Percentiles rank a stretch among this genome's conserved stretches.
phyloP scores from a whole-genome alignment of 2,329 filamentous ascomycete genomes.

The Amesomyces nigricolor region DNA sequence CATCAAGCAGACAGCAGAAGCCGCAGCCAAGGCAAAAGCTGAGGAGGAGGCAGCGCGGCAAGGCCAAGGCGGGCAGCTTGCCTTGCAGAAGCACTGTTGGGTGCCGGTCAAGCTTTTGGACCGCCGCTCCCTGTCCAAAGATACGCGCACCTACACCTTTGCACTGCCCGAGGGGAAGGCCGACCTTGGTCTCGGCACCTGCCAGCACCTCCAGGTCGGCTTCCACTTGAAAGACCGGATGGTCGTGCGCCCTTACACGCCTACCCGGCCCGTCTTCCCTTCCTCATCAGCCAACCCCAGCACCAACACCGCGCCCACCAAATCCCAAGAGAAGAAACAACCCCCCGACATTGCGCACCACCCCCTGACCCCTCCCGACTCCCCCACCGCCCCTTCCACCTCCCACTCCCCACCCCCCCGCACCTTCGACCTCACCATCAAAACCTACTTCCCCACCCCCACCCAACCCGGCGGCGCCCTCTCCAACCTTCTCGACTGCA shows the following conservation, averaged over 20 bases:
- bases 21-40: conserved; percentile 34
- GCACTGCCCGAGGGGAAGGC: conserved; percentile 35
- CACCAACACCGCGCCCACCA: background rate
- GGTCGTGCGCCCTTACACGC: conserved; percentile 47
- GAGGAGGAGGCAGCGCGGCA: conserved; percentile 30
- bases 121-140: conserved; percentile 36
- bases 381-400: background rate
- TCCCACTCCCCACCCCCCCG: conserved; percentile 26
- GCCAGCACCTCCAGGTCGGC: conserved; percentile 48
- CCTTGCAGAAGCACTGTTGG: conserved; percentile 42
- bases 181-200: conserved; percentile 44
- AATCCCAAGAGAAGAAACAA: background rate
- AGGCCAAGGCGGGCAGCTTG: conserved; percentile 24
- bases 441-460: conserved; percentile 44
- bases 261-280: conserved; percentile 40
- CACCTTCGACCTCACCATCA: conserved; percentile 44
- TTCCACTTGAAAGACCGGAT: conserved; percentile 48
- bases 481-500: conserved; percentile 47
- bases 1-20: conserved; percentile 41
- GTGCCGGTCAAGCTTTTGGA: conserved; percentile 38
- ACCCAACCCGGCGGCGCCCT: conserved; percentile 38
- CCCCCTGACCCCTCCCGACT: conserved; percentile 1
- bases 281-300: background rate
- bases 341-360: background rate
- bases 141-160: conserved; percentile 44